Evolutionary conservation across 306 rosid genomes (phyloP).

Genomic region (Cucurbita maxima): DNA sequence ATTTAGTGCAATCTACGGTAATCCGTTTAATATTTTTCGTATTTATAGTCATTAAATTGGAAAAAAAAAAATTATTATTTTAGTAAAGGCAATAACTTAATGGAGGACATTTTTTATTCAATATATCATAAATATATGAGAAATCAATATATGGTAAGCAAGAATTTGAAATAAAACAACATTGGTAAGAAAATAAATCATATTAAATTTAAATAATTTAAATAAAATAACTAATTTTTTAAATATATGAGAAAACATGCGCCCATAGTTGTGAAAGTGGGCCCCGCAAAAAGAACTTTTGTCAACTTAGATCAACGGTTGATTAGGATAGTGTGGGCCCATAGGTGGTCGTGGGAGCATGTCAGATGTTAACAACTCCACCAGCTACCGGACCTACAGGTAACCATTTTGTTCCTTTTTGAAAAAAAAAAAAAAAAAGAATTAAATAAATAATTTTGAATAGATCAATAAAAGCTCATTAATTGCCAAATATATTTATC

Average conservation of each 20-base stretch:
- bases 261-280: conserved; percentile 7
- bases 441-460: not conserved
- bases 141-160: not conserved
- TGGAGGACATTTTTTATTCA: not conserved
- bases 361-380: not conserved
- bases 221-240: too few relatives aligned
- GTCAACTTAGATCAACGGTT: not conserved
- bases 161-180: too few relatives aligned
- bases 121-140: not conserved
- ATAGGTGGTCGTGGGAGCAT: conserved; percentile 11
- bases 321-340: not conserved
- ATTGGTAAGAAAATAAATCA: too few relatives aligned
- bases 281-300: not conserved
- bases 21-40: too few relatives aligned
- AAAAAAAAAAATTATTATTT: too few relatives aligned
- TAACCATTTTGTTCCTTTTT: not conserved
- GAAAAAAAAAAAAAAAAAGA: too few relatives aligned
- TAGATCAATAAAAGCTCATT: not conserved
- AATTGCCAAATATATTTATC: not conserved
- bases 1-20: too few relatives aligned
- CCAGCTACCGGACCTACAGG: conserved; percentile 4
- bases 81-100: not conserved
- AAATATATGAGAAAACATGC: not conserved
- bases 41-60: too few relatives aligned
- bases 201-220: too few relatives aligned